Base-by-base conservation (phyloP, 2,329 filamentous ascomycete species). In the Geosmithia flava region DNA sequence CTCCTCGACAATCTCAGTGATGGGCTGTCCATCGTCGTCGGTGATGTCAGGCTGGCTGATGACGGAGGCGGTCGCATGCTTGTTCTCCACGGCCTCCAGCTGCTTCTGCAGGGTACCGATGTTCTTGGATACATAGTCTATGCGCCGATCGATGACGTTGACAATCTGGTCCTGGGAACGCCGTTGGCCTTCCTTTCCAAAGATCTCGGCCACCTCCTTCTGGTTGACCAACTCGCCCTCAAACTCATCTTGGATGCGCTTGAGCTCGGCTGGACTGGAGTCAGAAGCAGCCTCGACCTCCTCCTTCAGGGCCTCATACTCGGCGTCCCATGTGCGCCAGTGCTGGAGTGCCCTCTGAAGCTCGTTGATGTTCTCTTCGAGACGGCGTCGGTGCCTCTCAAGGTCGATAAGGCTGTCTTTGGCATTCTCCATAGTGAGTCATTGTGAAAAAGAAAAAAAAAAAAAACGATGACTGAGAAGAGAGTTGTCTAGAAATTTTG, bases 1-100 rank as follows among this genome's bases (percentile, higher is more conserved):
- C 67, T 95, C 81, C 65, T 98, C 93, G 48, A 88, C 72, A 54
- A 98, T 97, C 57, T 97, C 93, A 30, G 85, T 90, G 50, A 97
- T 77, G 0, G 89, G 86, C 47, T 89, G 69, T 1, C 81, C 82
- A 13, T 81, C 80, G 51, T 85, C 83, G 51, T 85, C 80, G 47
- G 70, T 71, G 43, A 74, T 70, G 48, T 81, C 79, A 1, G 81
- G 76, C 20, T 81, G 74, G 49, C 74, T 76, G 42, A 79, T 64
- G 3, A 80, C 68, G 10, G 78, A 70, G 11, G 83, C 72, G 10
- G 78, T 78, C 16, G 80, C 78, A 45, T 91, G 68, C 57, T 84
- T 84, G 52, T 82, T 75, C 62, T 95, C 82, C 7, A 80, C 80
- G 1, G 71, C 65, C 50, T 80, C 75, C 19, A 94, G 69, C 56